Conservation (phyloP, 2,329 filamentous ascomycete genomes). For the Pseudopithomyces maydicus region DNA sequence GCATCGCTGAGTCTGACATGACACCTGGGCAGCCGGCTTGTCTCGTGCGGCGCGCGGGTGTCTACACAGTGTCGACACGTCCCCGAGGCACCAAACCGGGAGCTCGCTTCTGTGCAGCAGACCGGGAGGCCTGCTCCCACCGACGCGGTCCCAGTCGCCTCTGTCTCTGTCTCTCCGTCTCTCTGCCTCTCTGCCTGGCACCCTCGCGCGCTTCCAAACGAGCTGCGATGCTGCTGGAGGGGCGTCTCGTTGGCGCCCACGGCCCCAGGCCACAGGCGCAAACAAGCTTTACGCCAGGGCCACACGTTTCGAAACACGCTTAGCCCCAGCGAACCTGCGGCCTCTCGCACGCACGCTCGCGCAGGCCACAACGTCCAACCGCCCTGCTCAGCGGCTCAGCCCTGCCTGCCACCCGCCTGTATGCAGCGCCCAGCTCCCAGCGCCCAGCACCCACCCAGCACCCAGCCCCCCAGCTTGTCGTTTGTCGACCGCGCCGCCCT, state of each 20-base stretch:
- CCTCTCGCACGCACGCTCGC: neutral
- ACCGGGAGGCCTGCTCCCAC: too few relatives aligned
- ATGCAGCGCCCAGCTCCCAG: neutral
- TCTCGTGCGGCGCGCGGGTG: too few relatives aligned
- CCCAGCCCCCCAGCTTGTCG: neutral
- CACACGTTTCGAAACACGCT: conserved; percentile 11
- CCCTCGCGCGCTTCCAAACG: neutral
- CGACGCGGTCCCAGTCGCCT: too few relatives aligned
- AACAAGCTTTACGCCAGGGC: conserved; percentile 16
- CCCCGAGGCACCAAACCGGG: too few relatives aligned
- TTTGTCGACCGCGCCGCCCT: neutral
- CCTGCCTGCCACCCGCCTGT: neutral
- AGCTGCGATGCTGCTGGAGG: neutral
- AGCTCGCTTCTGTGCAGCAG: too few relatives aligned
- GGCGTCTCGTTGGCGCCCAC: neutral
- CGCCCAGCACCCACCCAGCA: too few relatives aligned
- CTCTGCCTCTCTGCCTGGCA: too few relatives aligned
- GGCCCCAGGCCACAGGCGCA: neutral
- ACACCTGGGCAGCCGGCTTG: neutral
- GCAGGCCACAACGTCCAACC: neutral
- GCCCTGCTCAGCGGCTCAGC: neutral
- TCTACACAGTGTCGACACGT: too few relatives aligned
- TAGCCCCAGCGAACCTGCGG: neutral
- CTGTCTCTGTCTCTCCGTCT: too few relatives aligned
- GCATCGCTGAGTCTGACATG: neutral